Evolutionary conservation across 495 filamentous ascomycete genomes (phyloP).

Genomic region (Penicillium riverlandense): DNA sequence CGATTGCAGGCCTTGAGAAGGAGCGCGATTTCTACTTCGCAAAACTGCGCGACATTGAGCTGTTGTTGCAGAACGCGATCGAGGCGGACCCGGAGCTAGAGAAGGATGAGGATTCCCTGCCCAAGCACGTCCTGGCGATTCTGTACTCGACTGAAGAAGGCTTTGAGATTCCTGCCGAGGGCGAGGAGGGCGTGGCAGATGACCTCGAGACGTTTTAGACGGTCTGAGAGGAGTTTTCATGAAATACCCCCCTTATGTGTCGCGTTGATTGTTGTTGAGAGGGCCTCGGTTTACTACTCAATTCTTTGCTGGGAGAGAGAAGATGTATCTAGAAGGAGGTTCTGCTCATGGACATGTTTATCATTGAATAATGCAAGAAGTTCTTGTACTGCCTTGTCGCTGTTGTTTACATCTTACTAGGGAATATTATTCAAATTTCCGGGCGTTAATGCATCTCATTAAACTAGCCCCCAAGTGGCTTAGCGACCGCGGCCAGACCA

Average conservation of each 20-base stretch:
- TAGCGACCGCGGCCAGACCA: too few relatives aligned
- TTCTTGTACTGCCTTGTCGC: too few relatives aligned
- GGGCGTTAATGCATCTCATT: too few relatives aligned
- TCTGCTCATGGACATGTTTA: too few relatives aligned
- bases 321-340: too few relatives aligned
- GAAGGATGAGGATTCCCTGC: slow-evolving; percentile 81
- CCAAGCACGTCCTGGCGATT: slow-evolving; percentile 92
- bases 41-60: slow-evolving; percentile 93
- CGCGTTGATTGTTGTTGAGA: too few relatives aligned
- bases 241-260: slow-evolving; percentile 13
- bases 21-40: slow-evolving; percentile 99
- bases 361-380: too few relatives aligned
- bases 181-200: slow-evolving; percentile 24
- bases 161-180: slow-evolving; percentile 39
- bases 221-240: slow-evolving; percentile 5
- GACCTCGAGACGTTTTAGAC: slow-evolving; percentile 47
- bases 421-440: too few relatives aligned
- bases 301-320: too few relatives aligned
- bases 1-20: slow-evolving; percentile 76
- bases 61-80: slow-evolving; percentile 84
- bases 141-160: slow-evolving; percentile 91
- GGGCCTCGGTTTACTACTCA: too few relatives aligned
- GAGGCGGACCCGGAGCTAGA: slow-evolving; percentile 87
- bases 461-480: too few relatives aligned
- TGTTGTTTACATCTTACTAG: too few relatives aligned